Base-by-base conservation (phyloP, 805 yeast genomes). In the Zygoascus bituminiphila region DNA sequence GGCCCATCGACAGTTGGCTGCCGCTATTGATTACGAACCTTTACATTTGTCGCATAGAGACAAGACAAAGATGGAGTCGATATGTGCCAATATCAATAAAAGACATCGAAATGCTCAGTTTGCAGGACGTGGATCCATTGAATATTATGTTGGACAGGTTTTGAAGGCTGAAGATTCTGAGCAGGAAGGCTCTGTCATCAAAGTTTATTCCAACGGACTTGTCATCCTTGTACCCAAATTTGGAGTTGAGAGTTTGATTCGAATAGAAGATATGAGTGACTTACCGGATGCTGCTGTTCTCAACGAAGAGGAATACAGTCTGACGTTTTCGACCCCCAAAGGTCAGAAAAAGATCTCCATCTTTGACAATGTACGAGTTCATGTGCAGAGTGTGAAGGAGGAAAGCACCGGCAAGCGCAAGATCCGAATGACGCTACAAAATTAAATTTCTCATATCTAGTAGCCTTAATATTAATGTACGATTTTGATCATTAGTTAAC, bases 91-190 rank as follows among this genome's bases (percentile, higher is more conserved):
- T 62, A 89, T 93, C 62, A 93, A 93, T 71, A 81, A 76, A 57
- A 82, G 96, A 57, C 99, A 93, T 65, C 80, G 98, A 67, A 93
- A 93, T 63, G 98, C 98, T 0, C 99, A 93, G 68, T 86, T 91
- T 72, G 99, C 99, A 1, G 99, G 98, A 35, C 78, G 99, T 63
- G 97, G 98, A 19, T 85, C 95, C 63, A 87, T 93, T 52, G 98
- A 93, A 65, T 93, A 93, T 68, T 93, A 87, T 61, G 98, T 93
- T 44, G 99, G 99, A 7, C 98, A 93, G 70, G 96, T 91, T 38
- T 84, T 93, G 85, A 85, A 87, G 64, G 82, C 81, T 62, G 82
- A 81, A 57, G 88, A 86, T 60, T 72, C 84, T 33, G 72, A 73
- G 14, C 95, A 87, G 63, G 88, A 87, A 54, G 98, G 98, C 8